Evolutionary conservation across 2,329 filamentous ascomycete species (phyloP), one percentile per base, ranked within the genome.

Genomic region (Xylaria sp.): DNA sequence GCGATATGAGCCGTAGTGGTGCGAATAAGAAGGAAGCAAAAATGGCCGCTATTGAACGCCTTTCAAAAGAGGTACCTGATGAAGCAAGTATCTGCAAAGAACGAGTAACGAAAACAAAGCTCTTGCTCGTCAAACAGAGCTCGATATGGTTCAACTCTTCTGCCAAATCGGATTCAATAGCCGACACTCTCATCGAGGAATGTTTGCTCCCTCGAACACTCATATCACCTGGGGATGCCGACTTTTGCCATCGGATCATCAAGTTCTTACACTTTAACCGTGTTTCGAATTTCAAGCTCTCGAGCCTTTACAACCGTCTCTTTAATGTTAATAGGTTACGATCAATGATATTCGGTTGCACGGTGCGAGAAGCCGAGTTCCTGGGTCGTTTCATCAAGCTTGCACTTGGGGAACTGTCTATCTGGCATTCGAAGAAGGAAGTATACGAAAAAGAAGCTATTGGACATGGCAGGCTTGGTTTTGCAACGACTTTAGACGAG

Each of bases 321-420:
- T 96, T 99, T 78, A 89, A 88, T 70, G 87, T 93, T 61, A 92
- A 96, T 72, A 85, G 91, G 60, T 82, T 98, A 17, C 88, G 91
- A 1, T 85, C 89, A 8, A 84, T 97, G 53, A 92, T 99, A 60
- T 97, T 96, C 75, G 88, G 90, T 50, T 96, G 91, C 74, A 96
- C 94, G 0, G 89, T 94, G 23, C 89, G 92, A 58, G 96, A 99
- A 77, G 92, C 93, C 0, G 92, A 97, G 75, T 92, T 96, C 69
- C 81, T 99, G n/a, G 95, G 93, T 12, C 91, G 92, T 23, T 98
- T 99, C 76, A 79, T 99, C 57, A 92, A 90, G 72, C 88, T 94
- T 64, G 82, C 95, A 1, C 80, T 99, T 11, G 86, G 89, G 63
- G 92, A 97, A 68, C 82, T 99, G 17, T 85, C 88, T 7, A 82